Conservation (phyloP, 73 alveolate species). For the Symbiodinium natans region DNA sequence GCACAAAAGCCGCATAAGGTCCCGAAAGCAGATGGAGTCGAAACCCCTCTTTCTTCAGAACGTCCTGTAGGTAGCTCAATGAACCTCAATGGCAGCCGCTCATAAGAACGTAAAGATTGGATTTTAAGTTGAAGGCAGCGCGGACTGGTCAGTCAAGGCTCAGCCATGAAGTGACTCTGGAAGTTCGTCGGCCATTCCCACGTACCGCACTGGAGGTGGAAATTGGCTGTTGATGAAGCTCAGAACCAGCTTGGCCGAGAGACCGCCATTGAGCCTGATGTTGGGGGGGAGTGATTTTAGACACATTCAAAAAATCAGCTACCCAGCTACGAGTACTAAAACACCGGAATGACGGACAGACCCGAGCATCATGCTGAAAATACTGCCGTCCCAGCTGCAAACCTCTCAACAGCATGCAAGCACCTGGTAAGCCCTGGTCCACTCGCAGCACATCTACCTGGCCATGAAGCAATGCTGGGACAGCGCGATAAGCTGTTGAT, state of each 20-base stretch:
- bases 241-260: neutral
- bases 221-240: neutral
- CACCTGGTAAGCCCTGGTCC: conserved; percentile 1
- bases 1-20: neutral
- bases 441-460: neutral
- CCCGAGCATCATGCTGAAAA: too few relatives aligned
- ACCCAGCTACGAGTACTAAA: too few relatives aligned
- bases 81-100: neutral
- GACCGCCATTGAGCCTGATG: neutral
- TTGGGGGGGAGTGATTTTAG: too few relatives aligned
- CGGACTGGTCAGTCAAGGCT: neutral
- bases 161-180: neutral
- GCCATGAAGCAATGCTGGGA: neutral
- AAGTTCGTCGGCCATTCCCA: neutral
- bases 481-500: too few relatives aligned
- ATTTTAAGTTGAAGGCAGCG: neutral
- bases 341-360: too few relatives aligned
- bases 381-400: neutral
- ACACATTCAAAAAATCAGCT: too few relatives aligned
- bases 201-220: conserved; percentile 3
- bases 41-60: neutral
- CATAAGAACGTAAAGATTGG: too few relatives aligned
- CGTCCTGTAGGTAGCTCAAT: neutral
- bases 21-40: neutral
- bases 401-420: conserved; percentile 1